Percentiles rank a stretch among this genome's conserved stretches.
Evolutionary conservation across 1,284 basidiomycete genomes (phyloP).

Genomic region (Austroboletus novae-zelandiae): DNA sequence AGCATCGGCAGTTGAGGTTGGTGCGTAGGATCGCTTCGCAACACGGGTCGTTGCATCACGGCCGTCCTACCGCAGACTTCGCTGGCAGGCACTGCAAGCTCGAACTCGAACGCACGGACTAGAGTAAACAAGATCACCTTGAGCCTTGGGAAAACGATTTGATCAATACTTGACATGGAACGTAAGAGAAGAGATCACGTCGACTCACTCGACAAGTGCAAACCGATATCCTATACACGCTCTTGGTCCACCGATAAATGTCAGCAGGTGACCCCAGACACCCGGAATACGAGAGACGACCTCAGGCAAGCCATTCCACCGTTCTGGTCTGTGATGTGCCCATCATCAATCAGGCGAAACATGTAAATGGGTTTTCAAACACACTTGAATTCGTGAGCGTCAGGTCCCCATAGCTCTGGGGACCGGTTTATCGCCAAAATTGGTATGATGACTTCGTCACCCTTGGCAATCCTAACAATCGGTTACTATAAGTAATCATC

Average conservation of each 20-base stretch:
- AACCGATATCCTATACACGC: neutral
- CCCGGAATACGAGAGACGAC: neutral
- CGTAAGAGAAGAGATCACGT: neutral
- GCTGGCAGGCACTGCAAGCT: constrained; percentile 42
- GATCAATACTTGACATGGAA: neutral
- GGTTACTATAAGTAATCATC: no score
- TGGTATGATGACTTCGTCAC: neutral
- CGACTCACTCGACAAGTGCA: neutral
- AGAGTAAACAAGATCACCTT: constrained; percentile 59
- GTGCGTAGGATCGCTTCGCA: constrained; percentile 21
- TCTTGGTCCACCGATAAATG: neutral
- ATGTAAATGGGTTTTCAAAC: neutral
- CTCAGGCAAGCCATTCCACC: neutral
- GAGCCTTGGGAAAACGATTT: constrained; percentile 37
- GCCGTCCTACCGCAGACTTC: constrained; percentile 40
- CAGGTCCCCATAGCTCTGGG: neutral
- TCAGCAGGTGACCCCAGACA: neutral
- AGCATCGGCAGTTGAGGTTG: constrained; percentile 20
- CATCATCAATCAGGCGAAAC: no score
- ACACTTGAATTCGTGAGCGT: neutral
- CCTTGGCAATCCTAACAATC: neutral
- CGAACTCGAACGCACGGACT: constrained; percentile 54
- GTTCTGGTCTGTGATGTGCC: neutral
- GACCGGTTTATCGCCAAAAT: neutral
- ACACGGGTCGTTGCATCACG: constrained; percentile 40